Evolutionary conservation across 2,329 filamentous ascomycete species (phyloP).

Genomic region (Tolypocladium cylindrosporum): DNA sequence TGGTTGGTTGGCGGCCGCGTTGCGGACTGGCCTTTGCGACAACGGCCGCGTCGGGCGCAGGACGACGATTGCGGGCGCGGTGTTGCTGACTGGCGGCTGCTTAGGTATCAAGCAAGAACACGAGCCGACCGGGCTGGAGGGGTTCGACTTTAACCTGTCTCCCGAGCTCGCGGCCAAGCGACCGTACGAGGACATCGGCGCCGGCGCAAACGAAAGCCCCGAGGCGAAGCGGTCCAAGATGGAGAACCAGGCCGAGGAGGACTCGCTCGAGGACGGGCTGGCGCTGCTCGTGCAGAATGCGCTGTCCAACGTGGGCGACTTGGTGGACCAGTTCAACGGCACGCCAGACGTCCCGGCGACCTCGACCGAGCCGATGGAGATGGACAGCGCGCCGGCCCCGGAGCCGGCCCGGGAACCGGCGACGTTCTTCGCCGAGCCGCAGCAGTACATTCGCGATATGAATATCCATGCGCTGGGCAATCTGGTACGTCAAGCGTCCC

Average conservation of each 20-base stretch:
- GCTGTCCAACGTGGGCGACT: slow-evolving; percentile 26
- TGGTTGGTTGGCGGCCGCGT: not conserved
- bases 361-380: slow-evolving; percentile 21
- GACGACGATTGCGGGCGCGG: not conserved
- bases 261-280: slow-evolving; percentile 24
- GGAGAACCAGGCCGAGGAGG: slow-evolving; percentile 15
- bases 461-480: slow-evolving; percentile 29
- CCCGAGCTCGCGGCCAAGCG: slow-evolving; percentile 27
- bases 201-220: slow-evolving; percentile 15
- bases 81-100: slow-evolving; percentile 14
- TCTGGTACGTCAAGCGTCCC: slow-evolving; percentile 20
- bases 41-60: not conserved
- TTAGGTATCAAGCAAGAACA: slow-evolving; percentile 29
- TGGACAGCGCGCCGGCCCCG: slow-evolving; percentile 18
- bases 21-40: not conserved
- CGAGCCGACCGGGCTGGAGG: slow-evolving; percentile 18
- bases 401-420: slow-evolving; percentile 18
- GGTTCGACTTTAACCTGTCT: slow-evolving; percentile 23
- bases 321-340: slow-evolving; percentile 22
- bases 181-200: slow-evolving; percentile 20
- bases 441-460: slow-evolving; percentile 25
- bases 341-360: slow-evolving; percentile 11
- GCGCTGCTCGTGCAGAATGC: slow-evolving; percentile 30
- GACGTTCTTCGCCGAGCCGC: slow-evolving; percentile 24
- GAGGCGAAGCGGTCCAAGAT: slow-evolving; percentile 25